Percentiles rank a stretch among this genome's conserved stretches.
phyloP scores from a whole-genome alignment of 345 rosid genomes.

The Passiflora organensis region DNA sequence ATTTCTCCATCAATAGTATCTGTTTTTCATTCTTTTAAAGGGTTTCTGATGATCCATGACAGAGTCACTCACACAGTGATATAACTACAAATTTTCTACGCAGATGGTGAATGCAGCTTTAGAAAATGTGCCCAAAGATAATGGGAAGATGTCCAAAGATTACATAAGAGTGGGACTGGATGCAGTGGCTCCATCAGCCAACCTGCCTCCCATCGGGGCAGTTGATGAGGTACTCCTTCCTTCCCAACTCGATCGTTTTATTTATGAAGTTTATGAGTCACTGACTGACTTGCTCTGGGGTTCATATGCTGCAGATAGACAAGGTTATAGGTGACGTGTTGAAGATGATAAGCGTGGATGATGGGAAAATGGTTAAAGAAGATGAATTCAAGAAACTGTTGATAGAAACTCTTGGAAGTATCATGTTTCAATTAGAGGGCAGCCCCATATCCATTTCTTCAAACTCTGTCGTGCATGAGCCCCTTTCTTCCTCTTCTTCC shows the following conservation, averaged over 20 bases:
- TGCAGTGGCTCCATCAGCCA: constrained; percentile 63
- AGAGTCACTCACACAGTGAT: too few relatives aligned
- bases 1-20: neutral
- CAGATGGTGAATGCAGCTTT: constrained; percentile 57
- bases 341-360: constrained; percentile 60
- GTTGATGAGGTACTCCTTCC: constrained; percentile 48
- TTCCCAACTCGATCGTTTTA: neutral
- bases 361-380: constrained; percentile 68
- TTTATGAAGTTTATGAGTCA: too few relatives aligned
- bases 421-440: constrained; percentile 81
- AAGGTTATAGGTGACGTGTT: constrained; percentile 43
- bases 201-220: constrained; percentile 82
- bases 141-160: constrained; percentile 64
- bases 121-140: constrained; percentile 58
- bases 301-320: constrained; percentile 51
- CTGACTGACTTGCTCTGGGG: too few relatives aligned
- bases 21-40: neutral
- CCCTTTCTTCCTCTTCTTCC: constrained; percentile 53
- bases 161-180: constrained; percentile 61
- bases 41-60: neutral
- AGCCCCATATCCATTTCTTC: constrained; percentile 62
- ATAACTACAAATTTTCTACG: neutral
- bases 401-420: constrained; percentile 65
- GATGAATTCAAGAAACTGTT: constrained; percentile 80
- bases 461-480: constrained; percentile 91